Evolutionary conservation across 345 rosid genomes (phyloP).

Genomic region (Pistacia atlantica): DNA sequence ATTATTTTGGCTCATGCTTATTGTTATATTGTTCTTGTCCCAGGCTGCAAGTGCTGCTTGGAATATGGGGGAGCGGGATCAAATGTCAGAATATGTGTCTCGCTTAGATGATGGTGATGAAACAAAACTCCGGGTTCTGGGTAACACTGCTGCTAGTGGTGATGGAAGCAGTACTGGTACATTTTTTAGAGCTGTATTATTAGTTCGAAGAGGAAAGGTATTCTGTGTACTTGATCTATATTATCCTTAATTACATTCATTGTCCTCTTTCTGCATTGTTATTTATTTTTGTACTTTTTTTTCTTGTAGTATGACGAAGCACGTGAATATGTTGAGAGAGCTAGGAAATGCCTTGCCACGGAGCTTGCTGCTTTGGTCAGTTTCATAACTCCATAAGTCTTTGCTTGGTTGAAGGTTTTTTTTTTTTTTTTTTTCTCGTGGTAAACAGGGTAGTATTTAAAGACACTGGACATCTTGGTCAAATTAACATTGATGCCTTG

Average conservation of each 20-base stretch:
- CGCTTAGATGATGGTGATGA: constrained; percentile 97
- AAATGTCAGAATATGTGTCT: constrained; percentile 97
- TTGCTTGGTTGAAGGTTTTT: neutral
- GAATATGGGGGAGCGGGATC: constrained; percentile 99
- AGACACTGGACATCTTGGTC: neutral
- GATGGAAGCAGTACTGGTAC: constrained; percentile 97
- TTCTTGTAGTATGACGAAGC: constrained; percentile 84
- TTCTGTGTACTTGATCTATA: neutral
- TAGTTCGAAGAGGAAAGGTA: constrained; percentile 85
- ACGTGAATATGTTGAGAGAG: constrained; percentile 90
- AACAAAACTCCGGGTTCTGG: constrained; percentile 76
- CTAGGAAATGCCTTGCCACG: constrained; percentile 94
- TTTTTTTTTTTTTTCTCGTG: neutral
- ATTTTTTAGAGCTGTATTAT: constrained; percentile 91
- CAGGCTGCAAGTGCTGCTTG: constrained; percentile 99
- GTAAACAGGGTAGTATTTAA: too few species aligned
- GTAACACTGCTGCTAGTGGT: constrained; percentile 82
- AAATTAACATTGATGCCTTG: neutral
- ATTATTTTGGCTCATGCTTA: constrained; percentile 23
- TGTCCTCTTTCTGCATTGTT: constrained; percentile 6
- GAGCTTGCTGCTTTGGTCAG: constrained; percentile 99
- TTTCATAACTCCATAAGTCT: constrained; percentile 21
- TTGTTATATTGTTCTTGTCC: constrained; percentile 13
- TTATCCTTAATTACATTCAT: neutral
- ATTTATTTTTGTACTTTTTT: constrained; percentile 10